Evolutionary conservation across 2,329 filamentous ascomycete genomes (phyloP).

Genomic region (Monosporascus sp.): DNA sequence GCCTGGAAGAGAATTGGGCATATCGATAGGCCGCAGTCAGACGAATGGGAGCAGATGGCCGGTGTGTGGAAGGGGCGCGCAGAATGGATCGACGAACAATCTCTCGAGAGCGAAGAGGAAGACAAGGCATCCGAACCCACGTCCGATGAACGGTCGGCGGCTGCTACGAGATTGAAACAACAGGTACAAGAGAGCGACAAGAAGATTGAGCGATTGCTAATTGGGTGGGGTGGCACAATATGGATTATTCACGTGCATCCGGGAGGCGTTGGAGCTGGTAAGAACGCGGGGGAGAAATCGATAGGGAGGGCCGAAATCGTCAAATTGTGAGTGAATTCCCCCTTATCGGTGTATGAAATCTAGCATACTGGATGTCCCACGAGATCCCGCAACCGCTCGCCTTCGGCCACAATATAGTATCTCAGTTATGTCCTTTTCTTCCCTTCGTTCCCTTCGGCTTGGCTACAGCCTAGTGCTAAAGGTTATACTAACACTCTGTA

Average conservation of each 20-base stretch:
- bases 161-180: slow-evolving; percentile 41
- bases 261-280: slow-evolving; percentile 61
- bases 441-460: too few relatives aligned
- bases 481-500: slow-evolving; percentile 32
- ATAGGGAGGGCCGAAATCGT: slow-evolving; percentile 82
- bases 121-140: slow-evolving; percentile 29
- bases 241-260: slow-evolving; percentile 93
- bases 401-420: too few relatives aligned
- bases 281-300: slow-evolving; percentile 62
- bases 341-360: not conserved
- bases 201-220: slow-evolving; percentile 70
- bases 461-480: too few relatives aligned
- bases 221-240: slow-evolving; percentile 93
- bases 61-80: slow-evolving; percentile 87
- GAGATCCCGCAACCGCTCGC: too few relatives aligned
- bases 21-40: slow-evolving; percentile 78
- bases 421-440: too few relatives aligned
- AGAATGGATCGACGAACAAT: slow-evolving; percentile 87
- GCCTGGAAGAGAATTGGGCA: slow-evolving; percentile 95
- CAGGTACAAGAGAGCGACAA: slow-evolving; percentile 42
- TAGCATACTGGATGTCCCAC: not conserved
- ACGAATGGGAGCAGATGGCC: slow-evolving; percentile 94
- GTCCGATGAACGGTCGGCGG: slow-evolving; percentile 32
- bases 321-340: slow-evolving; percentile 67
- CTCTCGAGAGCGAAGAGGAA: slow-evolving; percentile 68